Evolutionary conservation across 257 asterid genomes (phyloP).

Genomic region (Misopates orontium): DNA sequence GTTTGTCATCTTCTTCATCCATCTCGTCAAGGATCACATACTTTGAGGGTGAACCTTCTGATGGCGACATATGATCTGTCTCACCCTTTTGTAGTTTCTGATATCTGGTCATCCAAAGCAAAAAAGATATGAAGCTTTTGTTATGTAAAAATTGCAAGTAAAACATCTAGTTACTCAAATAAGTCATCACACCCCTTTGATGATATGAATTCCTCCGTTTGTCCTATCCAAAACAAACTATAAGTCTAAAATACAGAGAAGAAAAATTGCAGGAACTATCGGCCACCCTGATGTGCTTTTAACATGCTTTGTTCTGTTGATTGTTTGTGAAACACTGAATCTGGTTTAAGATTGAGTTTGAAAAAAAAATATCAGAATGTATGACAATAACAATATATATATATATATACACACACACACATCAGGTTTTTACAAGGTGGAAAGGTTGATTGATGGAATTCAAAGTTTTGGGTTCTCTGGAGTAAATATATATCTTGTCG

Average conservation of each 20-base stretch:
- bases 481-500: not conserved
- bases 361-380: too few relatives aligned
- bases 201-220: not conserved
- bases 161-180: not conserved
- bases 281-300: too few relatives aligned
- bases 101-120: conserved; percentile 39
- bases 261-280: not conserved
- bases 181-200: not conserved
- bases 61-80: conserved; percentile 27
- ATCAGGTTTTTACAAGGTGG: too few relatives aligned
- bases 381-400: too few relatives aligned
- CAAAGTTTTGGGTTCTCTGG: not conserved
- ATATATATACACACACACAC: too few relatives aligned
- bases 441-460: too few relatives aligned
- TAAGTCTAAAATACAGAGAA: not conserved
- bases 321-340: too few relatives aligned
- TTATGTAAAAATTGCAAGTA: not conserved
- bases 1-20: conserved; percentile 52
- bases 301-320: too few relatives aligned
- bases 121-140: not conserved
- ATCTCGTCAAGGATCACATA: conserved; percentile 68
- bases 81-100: conserved; percentile 55
- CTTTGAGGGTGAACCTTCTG: conserved; percentile 39
- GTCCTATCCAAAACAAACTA: not conserved
- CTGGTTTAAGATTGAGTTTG: too few relatives aligned